A percentile compares a stretch with the other conserved stretches of the same genome.
Evolutionary conservation across 2,329 filamentous ascomycete species (phyloP).

Genomic region (Pyrenophora teres): DNA sequence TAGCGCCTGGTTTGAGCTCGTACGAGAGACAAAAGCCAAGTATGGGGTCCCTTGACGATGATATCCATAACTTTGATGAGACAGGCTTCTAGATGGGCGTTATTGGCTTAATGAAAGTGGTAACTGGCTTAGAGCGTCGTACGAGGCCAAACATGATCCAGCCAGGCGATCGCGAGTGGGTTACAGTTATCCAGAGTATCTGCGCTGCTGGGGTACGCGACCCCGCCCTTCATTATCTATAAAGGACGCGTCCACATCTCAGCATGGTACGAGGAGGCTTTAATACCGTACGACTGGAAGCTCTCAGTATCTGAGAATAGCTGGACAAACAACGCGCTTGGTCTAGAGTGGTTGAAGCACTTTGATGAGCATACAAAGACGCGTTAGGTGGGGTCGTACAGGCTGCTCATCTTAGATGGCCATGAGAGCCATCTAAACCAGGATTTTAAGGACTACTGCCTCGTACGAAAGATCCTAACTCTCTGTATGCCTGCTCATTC

Average conservation of each 20-base stretch:
- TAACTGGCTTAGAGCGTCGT: background rate
- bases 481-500: no score
- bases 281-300: slow-evolving; percentile 16
- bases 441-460: no score
- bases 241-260: no score
- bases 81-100: no score
- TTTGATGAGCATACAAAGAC: background rate
- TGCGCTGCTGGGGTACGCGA: no score
- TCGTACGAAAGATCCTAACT: no score
- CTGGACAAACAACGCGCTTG: slow-evolving; percentile 19
- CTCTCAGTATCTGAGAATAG: slow-evolving; percentile 18
- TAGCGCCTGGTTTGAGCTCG: slow-evolving; percentile 17
- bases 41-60: slow-evolving; percentile 11
- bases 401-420: slow-evolving; percentile 20
- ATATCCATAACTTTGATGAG: slow-evolving; percentile 8
- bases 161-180: slow-evolving; percentile 18
- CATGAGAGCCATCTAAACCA: no score
- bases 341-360: background rate
- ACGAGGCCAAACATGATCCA: slow-evolving; percentile 5
- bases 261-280: slow-evolving; percentile 28
- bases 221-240: no score
- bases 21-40: slow-evolving; percentile 11
- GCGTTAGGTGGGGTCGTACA: slow-evolving; percentile 9
- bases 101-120: no score
- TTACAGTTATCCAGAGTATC: no score